Percentiles rank a stretch among this genome's conserved stretches.
Evolutionary conservation across 1,284 basidiomycete species (phyloP).

Genomic region (Puccinia coronata): DNA sequence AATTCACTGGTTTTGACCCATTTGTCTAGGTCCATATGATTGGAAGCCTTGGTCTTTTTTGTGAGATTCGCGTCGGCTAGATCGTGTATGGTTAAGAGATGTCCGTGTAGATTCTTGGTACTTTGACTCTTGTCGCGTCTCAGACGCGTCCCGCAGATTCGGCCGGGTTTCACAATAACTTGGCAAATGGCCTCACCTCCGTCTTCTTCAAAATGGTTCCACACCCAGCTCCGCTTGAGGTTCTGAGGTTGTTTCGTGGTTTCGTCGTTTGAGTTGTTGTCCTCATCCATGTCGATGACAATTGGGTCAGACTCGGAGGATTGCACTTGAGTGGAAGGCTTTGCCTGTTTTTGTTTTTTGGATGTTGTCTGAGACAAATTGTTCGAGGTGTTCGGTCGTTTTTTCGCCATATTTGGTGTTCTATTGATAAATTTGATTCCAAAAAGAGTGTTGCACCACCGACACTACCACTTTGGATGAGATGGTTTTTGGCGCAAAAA

Average conservation of each 20-base stretch:
- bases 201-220: background rate
- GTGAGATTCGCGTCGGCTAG: background rate
- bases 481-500: background rate
- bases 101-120: background rate
- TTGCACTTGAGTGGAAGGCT: no score
- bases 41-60: background rate
- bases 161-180: background rate
- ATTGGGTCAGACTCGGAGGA: no score
- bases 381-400: no score
- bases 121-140: background rate
- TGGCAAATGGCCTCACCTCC: background rate
- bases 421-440: no score
- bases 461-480: no score
- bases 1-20: background rate
- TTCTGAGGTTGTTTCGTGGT: no score
- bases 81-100: background rate
- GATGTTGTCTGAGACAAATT: no score
- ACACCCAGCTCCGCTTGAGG: conserved; percentile 7
- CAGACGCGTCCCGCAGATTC: background rate
- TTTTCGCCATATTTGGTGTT: no score
- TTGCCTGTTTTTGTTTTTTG: no score
- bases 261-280: no score
- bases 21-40: background rate
- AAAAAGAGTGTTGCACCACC: no score
- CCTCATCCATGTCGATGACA: no score